Percentiles rank a stretch among this genome's conserved stretches.
Evolutionary conservation across 2,329 filamentous ascomycete genomes (phyloP).

Genomic region (Neocucurbitaria cava): DNA sequence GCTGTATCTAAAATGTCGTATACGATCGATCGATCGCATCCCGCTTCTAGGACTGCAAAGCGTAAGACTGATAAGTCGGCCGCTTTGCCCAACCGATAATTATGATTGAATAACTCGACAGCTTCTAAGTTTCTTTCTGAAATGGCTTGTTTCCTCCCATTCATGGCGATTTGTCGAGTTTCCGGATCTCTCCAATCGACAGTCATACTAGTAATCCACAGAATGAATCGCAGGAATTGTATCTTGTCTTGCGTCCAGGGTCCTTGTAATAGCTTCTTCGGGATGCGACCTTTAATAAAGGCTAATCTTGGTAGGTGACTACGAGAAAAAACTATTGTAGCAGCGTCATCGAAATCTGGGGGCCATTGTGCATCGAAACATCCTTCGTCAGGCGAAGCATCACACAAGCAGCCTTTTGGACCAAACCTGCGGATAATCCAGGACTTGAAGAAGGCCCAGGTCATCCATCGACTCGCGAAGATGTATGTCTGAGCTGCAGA

Average conservation of each 20-base stretch:
- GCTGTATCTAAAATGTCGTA: conserved; percentile 37
- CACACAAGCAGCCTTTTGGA: conserved; percentile 37
- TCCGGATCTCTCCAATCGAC: conserved; percentile 38
- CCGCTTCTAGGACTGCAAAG: conserved; percentile 38
- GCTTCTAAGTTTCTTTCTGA: conserved; percentile 36
- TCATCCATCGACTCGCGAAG: conserved; percentile 43
- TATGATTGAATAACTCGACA: conserved; percentile 44
- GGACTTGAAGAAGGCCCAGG: conserved; percentile 40
- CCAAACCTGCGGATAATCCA: conserved; percentile 28
- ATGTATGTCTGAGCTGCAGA: conserved; percentile 31
- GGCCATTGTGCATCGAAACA: conserved; percentile 43
- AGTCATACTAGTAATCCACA: conserved; percentile 41
- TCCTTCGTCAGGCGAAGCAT: conserved; percentile 22
- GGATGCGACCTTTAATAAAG: conserved; percentile 38
- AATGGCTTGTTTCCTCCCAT: conserved; percentile 37
- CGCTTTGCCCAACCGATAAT: conserved; percentile 36
- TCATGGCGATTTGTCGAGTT: conserved; percentile 5
- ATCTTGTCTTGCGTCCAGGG: conserved; percentile 38
- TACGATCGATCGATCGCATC: conserved; percentile 41
- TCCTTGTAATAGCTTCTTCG: conserved; percentile 34
- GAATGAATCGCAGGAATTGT: conserved; percentile 39
- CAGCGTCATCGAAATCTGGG: conserved; percentile 36
- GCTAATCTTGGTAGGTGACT: conserved; percentile 36
- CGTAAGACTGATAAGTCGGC: conserved; percentile 29
- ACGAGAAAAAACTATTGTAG: conserved; percentile 36